Evolutionary conservation across 2,329 filamentous ascomycete species (phyloP), one percentile per base, ranked within the genome.

Genomic region (Pseudogymnoascus sp.): DNA sequence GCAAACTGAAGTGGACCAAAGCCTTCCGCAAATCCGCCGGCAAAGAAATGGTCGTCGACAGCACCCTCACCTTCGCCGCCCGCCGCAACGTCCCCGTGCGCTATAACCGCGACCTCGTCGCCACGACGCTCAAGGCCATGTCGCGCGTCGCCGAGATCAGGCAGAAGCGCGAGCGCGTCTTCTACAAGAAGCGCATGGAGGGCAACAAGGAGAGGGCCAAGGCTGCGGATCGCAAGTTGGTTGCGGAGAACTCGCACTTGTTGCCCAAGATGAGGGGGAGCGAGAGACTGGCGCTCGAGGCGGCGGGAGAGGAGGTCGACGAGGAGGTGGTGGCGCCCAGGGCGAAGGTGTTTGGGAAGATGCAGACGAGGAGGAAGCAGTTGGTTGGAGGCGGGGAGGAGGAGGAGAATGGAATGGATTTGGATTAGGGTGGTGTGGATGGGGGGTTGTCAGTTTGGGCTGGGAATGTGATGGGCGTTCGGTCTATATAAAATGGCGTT

Each of bases 1-100:
- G 93, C 75, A 96, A 97, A 78, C 85, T 97, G 71, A 95, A 92
- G 78, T 97, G 93, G 95, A 97, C 93, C 66, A 96, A 97, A 82
- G 87, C 91, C 61, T 93, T 93, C 84, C 89, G 92, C 73, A 88
- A 88, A 74, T 85, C 88, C 16, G 88, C 89, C 64, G 91, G 91
- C 79, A 96, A 92, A 80, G 83, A 87, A 74, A 86, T 96, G 91
- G 90, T 90, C 63, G 93, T 97, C 77, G 95, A 99, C 82, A 89
- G 86, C 72, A 96, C 93, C 34, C 87, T 99, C 65, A 89, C 91
- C 73, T 96, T 97, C 79, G 89, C 91, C 66, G 90, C 91, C 69
- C 89, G 91, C 74, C 90, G 95, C 81, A 97, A 99, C 82, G 86
- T 96, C 34, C 95, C 95, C 68, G 86, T 96, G 66, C 91, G 93